Percentiles rank a stretch among this genome's conserved stretches.
Evolutionary conservation across 805 yeast genomes (phyloP).

Genomic region (Yarrowia sp.): DNA sequence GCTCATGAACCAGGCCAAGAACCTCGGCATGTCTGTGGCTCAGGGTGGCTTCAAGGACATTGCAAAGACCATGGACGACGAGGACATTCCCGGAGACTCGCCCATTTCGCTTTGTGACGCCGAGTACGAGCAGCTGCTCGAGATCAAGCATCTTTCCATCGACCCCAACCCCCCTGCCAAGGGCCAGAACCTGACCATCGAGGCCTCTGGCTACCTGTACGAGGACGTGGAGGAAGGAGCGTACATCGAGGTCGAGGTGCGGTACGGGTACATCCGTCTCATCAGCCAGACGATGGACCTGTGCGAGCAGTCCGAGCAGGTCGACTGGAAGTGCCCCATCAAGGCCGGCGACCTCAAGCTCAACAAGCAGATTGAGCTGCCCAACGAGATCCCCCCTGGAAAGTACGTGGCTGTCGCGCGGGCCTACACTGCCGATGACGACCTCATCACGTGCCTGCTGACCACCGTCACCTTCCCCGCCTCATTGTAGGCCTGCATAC

Average conservation of each 20-base stretch:
- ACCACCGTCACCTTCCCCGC: constrained; percentile 45
- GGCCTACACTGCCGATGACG: constrained; percentile 84
- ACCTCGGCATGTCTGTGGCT: constrained; percentile 22
- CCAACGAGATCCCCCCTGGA: constrained; percentile 94
- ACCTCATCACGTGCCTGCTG: constrained; percentile 75
- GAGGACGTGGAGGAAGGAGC: constrained; percentile 74
- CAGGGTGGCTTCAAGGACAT: constrained; percentile 21
- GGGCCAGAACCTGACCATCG: constrained; percentile 78
- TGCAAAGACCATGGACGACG: constrained; percentile 18
- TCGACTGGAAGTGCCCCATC: constrained; percentile 83
- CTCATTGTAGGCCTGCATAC: constrained; percentile 13
- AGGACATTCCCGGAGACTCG: constrained; percentile 76
- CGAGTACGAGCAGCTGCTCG: constrained; percentile 58
- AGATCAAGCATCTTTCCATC: constrained; percentile 57
- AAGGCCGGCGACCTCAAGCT: constrained; percentile 64
- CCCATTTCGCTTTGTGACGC: constrained; percentile 80
- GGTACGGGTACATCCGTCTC: constrained; percentile 86
- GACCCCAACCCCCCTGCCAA: constrained; percentile 86
- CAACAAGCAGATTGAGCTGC: constrained; percentile 74
- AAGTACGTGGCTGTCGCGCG: constrained; percentile 81
- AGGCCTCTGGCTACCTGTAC: constrained; percentile 65
- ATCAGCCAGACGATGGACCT: constrained; percentile 88
- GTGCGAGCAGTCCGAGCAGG: constrained; percentile 82
- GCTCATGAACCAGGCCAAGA: constrained; percentile 18
- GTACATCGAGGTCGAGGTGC: constrained; percentile 89